Percentiles rank a stretch among this genome's conserved stretches.
phyloP scores from a whole-genome alignment of 257 asterid genomes.

The Mitragyna speciosa region DNA sequence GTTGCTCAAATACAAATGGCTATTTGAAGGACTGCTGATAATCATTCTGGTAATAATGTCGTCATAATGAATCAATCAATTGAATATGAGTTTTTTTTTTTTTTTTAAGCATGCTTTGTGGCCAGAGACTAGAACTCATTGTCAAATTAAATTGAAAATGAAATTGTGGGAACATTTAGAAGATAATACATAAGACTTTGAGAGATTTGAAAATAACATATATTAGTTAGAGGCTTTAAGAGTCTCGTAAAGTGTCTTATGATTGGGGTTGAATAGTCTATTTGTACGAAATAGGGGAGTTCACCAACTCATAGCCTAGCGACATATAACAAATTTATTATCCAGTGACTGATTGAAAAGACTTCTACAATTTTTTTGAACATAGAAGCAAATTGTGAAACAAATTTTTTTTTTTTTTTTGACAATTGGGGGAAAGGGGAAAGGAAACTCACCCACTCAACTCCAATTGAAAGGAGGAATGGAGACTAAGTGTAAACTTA shows the following conservation, averaged over 20 bases:
- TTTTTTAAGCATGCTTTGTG: background rate
- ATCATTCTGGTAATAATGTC: background rate
- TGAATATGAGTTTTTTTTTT: no score
- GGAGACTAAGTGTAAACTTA: no score
- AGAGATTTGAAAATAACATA: background rate
- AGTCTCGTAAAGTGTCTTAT: background rate
- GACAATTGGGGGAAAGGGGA: no score
- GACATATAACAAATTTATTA: background rate
- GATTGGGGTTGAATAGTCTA: background rate
- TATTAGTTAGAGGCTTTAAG: background rate
- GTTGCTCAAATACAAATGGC: background rate
- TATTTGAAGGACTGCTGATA: background rate
- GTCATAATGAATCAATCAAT: background rate
- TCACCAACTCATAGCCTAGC: background rate
- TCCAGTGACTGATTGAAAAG: background rate
- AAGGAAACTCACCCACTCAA: no score
- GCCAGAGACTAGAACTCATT: background rate
- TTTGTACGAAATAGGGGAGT: background rate
- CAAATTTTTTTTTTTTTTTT: no score
- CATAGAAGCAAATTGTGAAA: no score
- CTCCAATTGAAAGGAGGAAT: no score
- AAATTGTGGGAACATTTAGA: background rate
- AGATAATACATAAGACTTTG: background rate
- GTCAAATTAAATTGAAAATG: background rate
- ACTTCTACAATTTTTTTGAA: no score